phyloP scores from a whole-genome alignment of 257 asterid genomes.

The Solanum clarkiae region DNA sequence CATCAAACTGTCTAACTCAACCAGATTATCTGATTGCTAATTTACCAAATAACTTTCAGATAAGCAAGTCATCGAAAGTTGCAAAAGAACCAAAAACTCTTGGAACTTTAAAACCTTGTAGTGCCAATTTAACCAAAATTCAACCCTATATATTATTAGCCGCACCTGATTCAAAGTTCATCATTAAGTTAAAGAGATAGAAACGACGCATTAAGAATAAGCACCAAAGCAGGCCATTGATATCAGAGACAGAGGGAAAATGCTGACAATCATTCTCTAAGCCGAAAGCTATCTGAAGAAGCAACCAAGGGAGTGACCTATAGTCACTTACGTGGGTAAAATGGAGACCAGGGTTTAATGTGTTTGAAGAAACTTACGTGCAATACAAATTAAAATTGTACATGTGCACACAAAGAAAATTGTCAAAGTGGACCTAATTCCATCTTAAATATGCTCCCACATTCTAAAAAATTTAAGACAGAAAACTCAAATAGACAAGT shows the following conservation, averaged over 20 bases:
- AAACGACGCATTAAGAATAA: neutral
- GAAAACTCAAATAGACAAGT: no score
- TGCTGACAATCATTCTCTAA: neutral
- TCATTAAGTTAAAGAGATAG: neutral
- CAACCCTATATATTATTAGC: neutral
- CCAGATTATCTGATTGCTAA: neutral
- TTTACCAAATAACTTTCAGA: neutral
- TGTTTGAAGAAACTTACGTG: no score
- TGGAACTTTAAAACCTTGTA: neutral
- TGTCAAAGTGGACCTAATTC: no score
- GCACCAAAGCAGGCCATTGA: neutral
- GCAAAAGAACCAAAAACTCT: neutral
- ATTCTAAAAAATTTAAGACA: no score
- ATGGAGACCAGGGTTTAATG: neutral
- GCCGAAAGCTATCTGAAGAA: neutral
- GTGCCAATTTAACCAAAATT: neutral
- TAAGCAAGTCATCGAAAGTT: neutral
- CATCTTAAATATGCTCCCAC: no score
- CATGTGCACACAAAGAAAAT: no score
- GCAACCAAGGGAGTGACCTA: neutral
- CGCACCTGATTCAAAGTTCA: neutral
- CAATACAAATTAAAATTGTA: no score
- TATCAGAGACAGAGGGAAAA: neutral
- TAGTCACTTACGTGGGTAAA: neutral
- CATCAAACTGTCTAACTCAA: neutral